phyloP scores from a whole-genome alignment of 2,329 filamentous ascomycete species.

The Teratosphaeria epicoccoides region DNA sequence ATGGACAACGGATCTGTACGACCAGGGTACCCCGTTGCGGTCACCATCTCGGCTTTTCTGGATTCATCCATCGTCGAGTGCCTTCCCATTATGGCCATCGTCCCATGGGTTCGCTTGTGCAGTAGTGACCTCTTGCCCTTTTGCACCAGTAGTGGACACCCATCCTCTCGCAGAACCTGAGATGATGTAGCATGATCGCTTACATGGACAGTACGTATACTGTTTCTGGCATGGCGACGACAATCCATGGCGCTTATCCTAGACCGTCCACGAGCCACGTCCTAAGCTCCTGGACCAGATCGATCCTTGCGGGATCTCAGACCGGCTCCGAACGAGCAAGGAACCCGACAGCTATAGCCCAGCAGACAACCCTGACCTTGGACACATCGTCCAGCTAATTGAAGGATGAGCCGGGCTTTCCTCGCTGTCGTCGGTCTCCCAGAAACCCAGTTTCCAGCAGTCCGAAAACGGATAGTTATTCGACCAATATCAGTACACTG shows the following conservation, averaged over 20 bases:
- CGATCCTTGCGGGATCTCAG: background rate
- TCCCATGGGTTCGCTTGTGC: background rate
- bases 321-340: background rate
- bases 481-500: background rate
- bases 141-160: too few species aligned
- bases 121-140: too few species aligned
- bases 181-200: background rate
- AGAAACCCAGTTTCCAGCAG: background rate
- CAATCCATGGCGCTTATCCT: background rate
- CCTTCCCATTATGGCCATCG: background rate
- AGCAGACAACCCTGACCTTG: background rate
- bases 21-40: background rate
- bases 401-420: background rate
- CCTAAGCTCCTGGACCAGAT: background rate
- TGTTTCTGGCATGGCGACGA: background rate
- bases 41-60: background rate
- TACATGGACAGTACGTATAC: background rate
- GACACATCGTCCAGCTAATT: background rate
- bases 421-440: background rate
- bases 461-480: background rate
- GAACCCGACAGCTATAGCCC: background rate
- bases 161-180: background rate
- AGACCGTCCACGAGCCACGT: background rate
- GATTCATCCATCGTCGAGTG: too few species aligned
- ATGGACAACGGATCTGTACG: background rate